Evolutionary conservation across 2,329 filamentous ascomycete genomes (phyloP).

Genomic region (Aureobasidium sp.): DNA sequence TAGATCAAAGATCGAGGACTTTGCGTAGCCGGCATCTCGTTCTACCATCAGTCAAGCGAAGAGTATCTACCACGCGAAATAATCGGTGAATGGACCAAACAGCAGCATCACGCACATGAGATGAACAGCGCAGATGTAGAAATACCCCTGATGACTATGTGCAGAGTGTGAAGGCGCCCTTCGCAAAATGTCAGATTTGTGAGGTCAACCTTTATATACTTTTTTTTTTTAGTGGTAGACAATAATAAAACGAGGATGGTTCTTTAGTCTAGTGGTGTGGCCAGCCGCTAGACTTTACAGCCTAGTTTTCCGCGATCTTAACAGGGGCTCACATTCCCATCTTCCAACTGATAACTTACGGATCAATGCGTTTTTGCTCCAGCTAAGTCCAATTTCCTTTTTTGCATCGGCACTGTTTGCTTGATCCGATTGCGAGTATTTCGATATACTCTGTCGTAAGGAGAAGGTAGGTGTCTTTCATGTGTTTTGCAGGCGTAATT

Average conservation of each 20-base stretch:
- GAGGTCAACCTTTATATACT: not conserved
- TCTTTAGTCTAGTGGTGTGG: not conserved
- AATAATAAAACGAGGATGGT: not conserved
- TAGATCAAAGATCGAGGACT: not conserved
- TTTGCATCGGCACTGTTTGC: not conserved
- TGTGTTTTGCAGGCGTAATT: not conserved
- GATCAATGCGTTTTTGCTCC: not conserved
- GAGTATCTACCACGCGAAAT: not conserved
- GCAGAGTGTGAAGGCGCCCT: not conserved
- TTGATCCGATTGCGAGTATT: not conserved
- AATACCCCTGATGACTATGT: not conserved
- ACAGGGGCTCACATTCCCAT: not conserved
- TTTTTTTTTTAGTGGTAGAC: not conserved
- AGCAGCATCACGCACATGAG: not conserved
- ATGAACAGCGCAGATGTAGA: not conserved
- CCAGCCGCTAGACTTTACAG: not conserved
- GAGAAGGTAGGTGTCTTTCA: not conserved
- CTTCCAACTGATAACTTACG: not conserved
- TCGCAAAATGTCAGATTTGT: not conserved
- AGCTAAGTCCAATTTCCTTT: not conserved
- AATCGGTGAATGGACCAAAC: not conserved
- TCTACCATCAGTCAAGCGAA: not conserved
- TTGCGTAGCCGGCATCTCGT: not conserved
- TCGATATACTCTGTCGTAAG: not conserved
- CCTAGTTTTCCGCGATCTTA: not conserved